Conservation (phyloP, 1,284 basidiomycete genomes). For the Pterula multifida region DNA sequence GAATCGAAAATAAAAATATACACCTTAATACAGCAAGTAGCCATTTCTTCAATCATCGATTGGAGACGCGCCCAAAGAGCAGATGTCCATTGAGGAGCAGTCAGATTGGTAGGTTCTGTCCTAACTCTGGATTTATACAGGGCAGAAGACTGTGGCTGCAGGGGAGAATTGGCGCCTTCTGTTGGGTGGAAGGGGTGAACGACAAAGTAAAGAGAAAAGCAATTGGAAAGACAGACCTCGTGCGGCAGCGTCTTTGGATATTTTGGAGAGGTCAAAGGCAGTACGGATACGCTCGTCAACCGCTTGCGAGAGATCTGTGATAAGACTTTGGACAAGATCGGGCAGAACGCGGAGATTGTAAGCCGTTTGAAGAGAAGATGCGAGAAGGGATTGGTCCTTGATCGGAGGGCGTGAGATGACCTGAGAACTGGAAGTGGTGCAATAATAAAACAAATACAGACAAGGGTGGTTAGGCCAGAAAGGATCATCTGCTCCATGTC, state of each 20-base stretch:
- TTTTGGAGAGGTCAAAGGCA: conserved; percentile 77
- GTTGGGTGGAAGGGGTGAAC: conserved; percentile 21
- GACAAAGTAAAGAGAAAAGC: conserved; percentile 3
- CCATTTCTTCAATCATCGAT: conserved; percentile 78
- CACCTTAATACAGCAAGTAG: conserved; percentile 84
- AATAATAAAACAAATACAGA: conserved; percentile 24
- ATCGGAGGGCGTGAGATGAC: too few relatives aligned
- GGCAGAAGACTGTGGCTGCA: conserved; percentile 27
- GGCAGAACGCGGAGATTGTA: conserved; percentile 85
- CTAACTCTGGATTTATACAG: conserved; percentile 71
- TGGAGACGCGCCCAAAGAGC: conserved; percentile 80
- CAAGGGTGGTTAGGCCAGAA: conserved; percentile 61
- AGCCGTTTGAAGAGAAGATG: conserved; percentile 88
- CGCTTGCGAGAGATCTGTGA: conserved; percentile 74
- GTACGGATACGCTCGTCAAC: conserved; percentile 71
- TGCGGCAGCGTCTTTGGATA: conserved; percentile 69
- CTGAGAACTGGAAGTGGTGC: conserved; percentile 1
- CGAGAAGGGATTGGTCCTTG: conserved; percentile 81
- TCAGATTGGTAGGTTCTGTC: conserved; percentile 76
- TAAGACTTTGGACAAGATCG: conserved; percentile 68
- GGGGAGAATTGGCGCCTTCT: conserved; percentile 18
- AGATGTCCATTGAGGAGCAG: conserved; percentile 70
- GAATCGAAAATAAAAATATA: conserved; percentile 2
- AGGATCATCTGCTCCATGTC: conserved; percentile 88
- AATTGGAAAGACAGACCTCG: conserved; percentile 43